Base-by-base conservation (phyloP, 805 yeast species). In the Candida methanosorbosa region DNA sequence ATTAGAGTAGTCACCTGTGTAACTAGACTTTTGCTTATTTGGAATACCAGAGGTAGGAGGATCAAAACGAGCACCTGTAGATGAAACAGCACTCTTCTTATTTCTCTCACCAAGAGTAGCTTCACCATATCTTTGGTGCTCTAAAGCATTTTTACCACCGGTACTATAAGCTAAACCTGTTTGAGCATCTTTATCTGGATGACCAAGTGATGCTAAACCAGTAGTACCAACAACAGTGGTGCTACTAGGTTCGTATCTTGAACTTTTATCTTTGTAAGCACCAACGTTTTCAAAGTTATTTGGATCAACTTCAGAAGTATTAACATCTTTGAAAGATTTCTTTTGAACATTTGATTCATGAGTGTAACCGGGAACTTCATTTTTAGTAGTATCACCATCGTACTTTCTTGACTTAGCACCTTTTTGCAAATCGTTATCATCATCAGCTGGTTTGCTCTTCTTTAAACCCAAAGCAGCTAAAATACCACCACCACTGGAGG, bases 161-260 rank as follows among this genome's bases (percentile, higher is more conserved):
- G 7, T 11, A 24, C 15, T n/a, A 24, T n/a, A 17, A 14, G 30
- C n/a, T 17, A 12, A 7, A 28, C 15, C 30, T 17, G 5, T 9
- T 18, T 18, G 9, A 11, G 12, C 30, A 28, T 4, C 9, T n/a
- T 18, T 18, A 12, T 8, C 5, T n/a, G 22, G 9, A 14, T 8
- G 6, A 28, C 22, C 22, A 12, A 14, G 12, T 9, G 7, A 5
- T 9, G 23, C 23, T 21, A 11, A 8, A 21, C 37, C 42, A 28
- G 37, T 30, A n/a, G 37, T 37, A 22, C 35, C 41, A 18, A 35
- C 33, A 26, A 36, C 36, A 11, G 8, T 17, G 13, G 32, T 26
- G n/a, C n/a, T n/a, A 19, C 36, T 40, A 13, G 33, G 35, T 18
- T 34, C 30, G 9, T 22, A 16, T 14, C 22, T 7, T 21, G 6